Evolutionary conservation across 179 eudicot genomes (phyloP).

Genomic region (Pouteria campechiana): DNA sequence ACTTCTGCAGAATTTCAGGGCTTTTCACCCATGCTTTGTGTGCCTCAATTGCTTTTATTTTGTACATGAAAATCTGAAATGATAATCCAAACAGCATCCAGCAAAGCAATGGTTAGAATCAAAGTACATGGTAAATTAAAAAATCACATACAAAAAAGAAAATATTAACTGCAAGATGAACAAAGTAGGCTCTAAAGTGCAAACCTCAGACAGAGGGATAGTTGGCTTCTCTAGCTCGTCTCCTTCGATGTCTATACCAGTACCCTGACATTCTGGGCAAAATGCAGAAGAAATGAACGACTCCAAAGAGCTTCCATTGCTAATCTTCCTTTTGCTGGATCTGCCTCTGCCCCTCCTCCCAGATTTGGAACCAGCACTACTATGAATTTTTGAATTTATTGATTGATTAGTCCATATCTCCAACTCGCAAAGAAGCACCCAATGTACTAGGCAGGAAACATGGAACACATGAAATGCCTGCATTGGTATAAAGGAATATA

Average conservation of each 20-base stretch:
- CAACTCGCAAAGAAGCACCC: constrained; percentile 70
- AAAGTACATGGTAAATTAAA: neutral
- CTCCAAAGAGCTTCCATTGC: constrained; percentile 3
- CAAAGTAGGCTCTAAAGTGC: neutral
- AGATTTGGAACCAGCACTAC: constrained; percentile 25
- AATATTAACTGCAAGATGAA: neutral
- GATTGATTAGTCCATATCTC: constrained; percentile 41
- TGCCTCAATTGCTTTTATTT: constrained; percentile 51
- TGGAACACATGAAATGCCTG: constrained; percentile 91
- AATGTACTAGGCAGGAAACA: constrained; percentile 75
- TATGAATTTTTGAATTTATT: no score
- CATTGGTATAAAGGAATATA: constrained; percentile 2
- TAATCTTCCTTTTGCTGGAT: constrained; percentile 22
- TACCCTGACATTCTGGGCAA: constrained; percentile 92
- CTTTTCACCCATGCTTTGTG: constrained; percentile 64
- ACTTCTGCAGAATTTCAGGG: constrained; percentile 61
- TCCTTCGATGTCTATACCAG: constrained; percentile 49
- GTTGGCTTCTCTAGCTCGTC: constrained; percentile 71
- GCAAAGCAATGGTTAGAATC: neutral
- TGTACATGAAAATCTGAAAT: constrained; percentile 53
- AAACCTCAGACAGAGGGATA: constrained; percentile 65
- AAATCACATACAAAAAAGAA: neutral
- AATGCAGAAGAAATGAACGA: constrained; percentile 38
- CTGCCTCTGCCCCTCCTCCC: constrained; percentile 33
- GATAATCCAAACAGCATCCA: no score